Evolutionary conservation across 129 eudicot species (phyloP).

Genomic region (Tagetes patula): DNA sequence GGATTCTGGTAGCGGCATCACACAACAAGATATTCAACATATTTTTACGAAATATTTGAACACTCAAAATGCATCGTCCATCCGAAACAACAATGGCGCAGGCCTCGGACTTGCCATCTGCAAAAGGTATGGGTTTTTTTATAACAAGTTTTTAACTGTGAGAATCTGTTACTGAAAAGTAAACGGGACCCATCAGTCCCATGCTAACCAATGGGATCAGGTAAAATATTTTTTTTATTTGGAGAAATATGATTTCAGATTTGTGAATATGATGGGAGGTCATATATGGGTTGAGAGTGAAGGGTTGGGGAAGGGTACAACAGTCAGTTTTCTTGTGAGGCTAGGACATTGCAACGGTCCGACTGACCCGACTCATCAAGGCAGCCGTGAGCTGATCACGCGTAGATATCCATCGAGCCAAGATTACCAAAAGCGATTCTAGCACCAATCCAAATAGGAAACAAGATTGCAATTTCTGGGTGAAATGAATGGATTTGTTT

Average conservation of each 20-base stretch:
- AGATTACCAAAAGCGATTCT: slow-evolving; percentile 12
- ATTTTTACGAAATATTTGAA: slow-evolving; percentile 41
- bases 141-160: not conserved
- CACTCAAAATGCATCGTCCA: slow-evolving; percentile 32
- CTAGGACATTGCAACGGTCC: slow-evolving; percentile 38
- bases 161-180: not conserved
- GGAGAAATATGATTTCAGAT: slow-evolving; percentile 28
- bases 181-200: not conserved
- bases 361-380: slow-evolving; percentile 24
- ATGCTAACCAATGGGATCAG: not conserved
- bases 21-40: slow-evolving; percentile 44
- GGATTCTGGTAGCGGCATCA: slow-evolving; percentile 56
- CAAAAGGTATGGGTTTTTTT: slow-evolving; percentile 32
- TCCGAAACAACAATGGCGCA: slow-evolving; percentile 30
- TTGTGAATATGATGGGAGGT: slow-evolving; percentile 56
- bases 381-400: slow-evolving; percentile 20
- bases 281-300: slow-evolving; percentile 54
- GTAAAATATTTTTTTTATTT: slow-evolving; percentile 2
- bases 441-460: not conserved
- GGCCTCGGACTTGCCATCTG: slow-evolving; percentile 63
- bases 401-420: slow-evolving; percentile 11
- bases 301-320: slow-evolving; percentile 54
- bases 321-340: slow-evolving; percentile 39
- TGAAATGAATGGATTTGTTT: not conserved
- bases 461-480: not conserved